Percentiles rank a stretch among this genome's conserved stretches.
These are phyloP conservation scores for Coemansia sp. DNA, from an alignment of 192 early-diverging fungal species.

Conservation along the genomic window DNA sequence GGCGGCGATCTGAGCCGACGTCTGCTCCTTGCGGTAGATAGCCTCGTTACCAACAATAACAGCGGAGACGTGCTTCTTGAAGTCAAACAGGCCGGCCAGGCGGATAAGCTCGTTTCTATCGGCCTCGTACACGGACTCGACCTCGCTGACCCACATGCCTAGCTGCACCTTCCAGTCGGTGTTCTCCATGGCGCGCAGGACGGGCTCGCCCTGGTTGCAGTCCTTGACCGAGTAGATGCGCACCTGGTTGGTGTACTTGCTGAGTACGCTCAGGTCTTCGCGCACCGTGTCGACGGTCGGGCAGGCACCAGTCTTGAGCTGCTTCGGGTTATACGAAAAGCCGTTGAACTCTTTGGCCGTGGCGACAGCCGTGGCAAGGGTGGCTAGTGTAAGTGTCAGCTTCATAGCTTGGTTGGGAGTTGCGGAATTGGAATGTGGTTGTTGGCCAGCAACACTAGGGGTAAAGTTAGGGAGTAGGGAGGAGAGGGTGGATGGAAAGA, in stretches of 20 bases:
- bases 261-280: slow-evolving; percentile 59
- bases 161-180: slow-evolving; percentile 61
- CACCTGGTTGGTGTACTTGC: slow-evolving; percentile 56
- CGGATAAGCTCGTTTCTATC: slow-evolving; percentile 46
- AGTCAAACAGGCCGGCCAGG: slow-evolving; percentile 41
- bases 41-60: slow-evolving; percentile 67
- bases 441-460: slow-evolving; percentile 30
- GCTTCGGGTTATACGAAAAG: slow-evolving; percentile 60
- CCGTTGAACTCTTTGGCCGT: slow-evolving; percentile 53
- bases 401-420: slow-evolving; percentile 23
- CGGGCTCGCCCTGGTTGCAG: slow-evolving; percentile 61
- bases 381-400: slow-evolving; percentile 19
- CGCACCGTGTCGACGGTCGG: slow-evolving; percentile 60
- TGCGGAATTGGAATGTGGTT: not conserved
- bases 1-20: slow-evolving; percentile 33
- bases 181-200: slow-evolving; percentile 61
- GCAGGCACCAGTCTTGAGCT: slow-evolving; percentile 56
- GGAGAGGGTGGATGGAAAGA: not conserved
- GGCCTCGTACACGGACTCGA: slow-evolving; percentile 39
- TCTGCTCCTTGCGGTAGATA: slow-evolving; percentile 58
- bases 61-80: slow-evolving; percentile 52
- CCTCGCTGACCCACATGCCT: slow-evolving; percentile 64
- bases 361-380: slow-evolving; percentile 23
- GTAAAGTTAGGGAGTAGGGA: not conserved
- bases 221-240: slow-evolving; percentile 65